These are phyloP conservation scores for Pilobolus umbonatus DNA, from an alignment of 192 early-diverging fungal genomes.

Conservation along the genomic window DNA sequence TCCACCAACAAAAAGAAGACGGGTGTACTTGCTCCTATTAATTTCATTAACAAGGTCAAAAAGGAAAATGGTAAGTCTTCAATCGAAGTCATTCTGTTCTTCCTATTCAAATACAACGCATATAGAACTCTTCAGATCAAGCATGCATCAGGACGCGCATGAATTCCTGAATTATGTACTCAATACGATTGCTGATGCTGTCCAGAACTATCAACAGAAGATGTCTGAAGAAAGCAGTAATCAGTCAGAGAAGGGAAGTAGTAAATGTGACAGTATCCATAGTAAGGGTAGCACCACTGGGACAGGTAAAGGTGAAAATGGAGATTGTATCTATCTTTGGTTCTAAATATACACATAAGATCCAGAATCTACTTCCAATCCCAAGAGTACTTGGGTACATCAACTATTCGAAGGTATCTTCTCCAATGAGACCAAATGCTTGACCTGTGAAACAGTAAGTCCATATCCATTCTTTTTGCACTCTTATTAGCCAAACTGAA, in stretches of 20 bases:
- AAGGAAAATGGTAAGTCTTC: conserved; percentile 77
- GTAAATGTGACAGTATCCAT: conserved; percentile 10
- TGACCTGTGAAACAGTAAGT: conserved; percentile 89
- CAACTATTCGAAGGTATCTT: conserved; percentile 91
- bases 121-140: conserved; percentile 85
- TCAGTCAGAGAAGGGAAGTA: not conserved
- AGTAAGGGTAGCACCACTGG: conserved; percentile 6
- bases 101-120: not conserved
- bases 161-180: conserved; percentile 95
- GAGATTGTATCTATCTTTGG: no score
- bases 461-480: not conserved
- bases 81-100: not conserved
- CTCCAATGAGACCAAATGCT: conserved; percentile 95
- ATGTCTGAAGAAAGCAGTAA: conserved; percentile 16
- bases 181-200: conserved; percentile 88
- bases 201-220: conserved; percentile 60
- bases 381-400: conserved; percentile 82
- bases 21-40: conserved; percentile 76
- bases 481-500: not conserved
- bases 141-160: conserved; percentile 97
- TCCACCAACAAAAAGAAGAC: conserved; percentile 77
- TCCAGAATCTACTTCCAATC: conserved; percentile 15
- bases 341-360: no score
- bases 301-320: no score
- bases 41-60: conserved; percentile 86